phyloP scores from a whole-genome alignment of 2,329 filamentous ascomycete genomes.

The Epichloe brachyelytri region DNA sequence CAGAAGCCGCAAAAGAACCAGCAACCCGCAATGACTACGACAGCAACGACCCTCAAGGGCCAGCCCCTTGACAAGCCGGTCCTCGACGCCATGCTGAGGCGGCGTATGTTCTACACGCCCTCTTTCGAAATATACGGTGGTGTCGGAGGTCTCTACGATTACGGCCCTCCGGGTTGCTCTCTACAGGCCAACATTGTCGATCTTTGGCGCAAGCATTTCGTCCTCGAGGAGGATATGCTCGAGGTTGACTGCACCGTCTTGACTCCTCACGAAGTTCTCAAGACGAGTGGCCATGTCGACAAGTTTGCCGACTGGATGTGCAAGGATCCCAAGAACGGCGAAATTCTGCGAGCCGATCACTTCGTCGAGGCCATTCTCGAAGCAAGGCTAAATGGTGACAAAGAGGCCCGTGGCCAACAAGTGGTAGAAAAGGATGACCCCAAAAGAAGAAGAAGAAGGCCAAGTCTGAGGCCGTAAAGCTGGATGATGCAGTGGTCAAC shows the following conservation, averaged over 20 bases:
- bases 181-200: constrained; percentile 83
- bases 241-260: constrained; percentile 90
- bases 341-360: constrained; percentile 93
- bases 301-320: constrained; percentile 99
- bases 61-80: constrained; percentile 73
- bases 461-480: constrained; percentile 64
- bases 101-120: constrained; percentile 87
- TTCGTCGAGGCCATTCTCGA: constrained; percentile 92
- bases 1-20: constrained; percentile 14
- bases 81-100: constrained; percentile 75
- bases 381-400: constrained; percentile 74
- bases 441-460: constrained; percentile 84
- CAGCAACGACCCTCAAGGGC: constrained; percentile 69
- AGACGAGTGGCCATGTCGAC: constrained; percentile 93
- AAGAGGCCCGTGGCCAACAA: constrained; percentile 78
- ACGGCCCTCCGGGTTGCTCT: constrained; percentile 77
- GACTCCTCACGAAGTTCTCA: constrained; percentile 85
- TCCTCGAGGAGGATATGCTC: constrained; percentile 87
- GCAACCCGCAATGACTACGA: constrained; percentile 29
- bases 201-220: constrained; percentile 84
- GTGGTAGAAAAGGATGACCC: constrained; percentile 61
- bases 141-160: constrained; percentile 82
- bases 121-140: constrained; percentile 93
- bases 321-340: constrained; percentile 94
- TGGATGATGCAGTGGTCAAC: constrained; percentile 72